Evolutionary conservation across 305 asterid genomes (phyloP).

Genomic region (Fraxinus nigra): DNA sequence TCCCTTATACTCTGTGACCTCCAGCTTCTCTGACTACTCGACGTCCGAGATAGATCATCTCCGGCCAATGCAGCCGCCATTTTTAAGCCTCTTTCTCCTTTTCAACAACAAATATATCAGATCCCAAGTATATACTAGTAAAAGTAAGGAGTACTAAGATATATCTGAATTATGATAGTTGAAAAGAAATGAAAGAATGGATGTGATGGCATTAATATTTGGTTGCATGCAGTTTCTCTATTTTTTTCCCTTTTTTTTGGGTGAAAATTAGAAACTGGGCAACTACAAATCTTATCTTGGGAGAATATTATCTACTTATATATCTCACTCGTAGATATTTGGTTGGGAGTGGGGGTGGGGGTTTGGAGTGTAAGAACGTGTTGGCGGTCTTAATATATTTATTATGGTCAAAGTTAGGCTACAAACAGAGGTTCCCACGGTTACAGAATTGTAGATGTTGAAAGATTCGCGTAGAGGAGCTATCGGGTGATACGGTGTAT

Average conservation of each 20-base stretch:
- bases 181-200: not conserved
- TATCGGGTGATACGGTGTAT: not conserved
- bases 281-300: not conserved
- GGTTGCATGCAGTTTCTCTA: slow-evolving; percentile 19
- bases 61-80: slow-evolving; percentile 48
- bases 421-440: not conserved
- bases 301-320: not conserved
- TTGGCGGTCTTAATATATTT: not conserved
- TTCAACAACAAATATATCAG: not conserved
- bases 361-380: not conserved
- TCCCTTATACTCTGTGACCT: slow-evolving; percentile 68
- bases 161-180: not conserved
- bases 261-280: not conserved
- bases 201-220: slow-evolving; percentile 4
- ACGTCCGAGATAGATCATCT: slow-evolving; percentile 43
- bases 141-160: not conserved
- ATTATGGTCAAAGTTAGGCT: slow-evolving; percentile 32
- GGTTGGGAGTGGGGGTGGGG: not conserved
- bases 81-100: not conserved
- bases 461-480: not conserved
- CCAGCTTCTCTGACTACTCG: slow-evolving; percentile 57
- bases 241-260: not conserved
- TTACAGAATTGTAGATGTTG: not conserved
- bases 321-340: not conserved
- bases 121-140: not conserved